These are phyloP conservation scores for Ophiostoma sp. DNA, from an alignment of 2,329 filamentous ascomycete species.

Conservation along the genomic window DNA sequence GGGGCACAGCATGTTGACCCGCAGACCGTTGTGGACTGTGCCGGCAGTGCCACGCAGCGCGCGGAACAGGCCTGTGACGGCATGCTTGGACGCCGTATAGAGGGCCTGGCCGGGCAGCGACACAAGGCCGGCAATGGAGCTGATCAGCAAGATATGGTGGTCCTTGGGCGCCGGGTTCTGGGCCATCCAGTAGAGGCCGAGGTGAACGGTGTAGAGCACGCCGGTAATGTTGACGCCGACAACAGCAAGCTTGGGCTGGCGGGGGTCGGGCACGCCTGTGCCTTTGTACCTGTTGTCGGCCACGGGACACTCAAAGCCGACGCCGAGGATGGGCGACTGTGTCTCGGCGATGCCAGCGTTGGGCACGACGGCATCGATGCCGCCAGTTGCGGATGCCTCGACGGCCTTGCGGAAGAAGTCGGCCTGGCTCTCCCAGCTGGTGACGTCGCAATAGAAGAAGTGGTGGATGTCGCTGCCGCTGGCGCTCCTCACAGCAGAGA, in stretches of 20 bases:
- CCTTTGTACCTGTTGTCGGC: slow-evolving; percentile 28
- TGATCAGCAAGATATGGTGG: slow-evolving; percentile 56
- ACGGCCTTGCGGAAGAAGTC: slow-evolving; percentile 56
- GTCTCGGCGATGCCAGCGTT: slow-evolving; percentile 56
- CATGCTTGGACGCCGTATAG: slow-evolving; percentile 60
- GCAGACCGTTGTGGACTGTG: slow-evolving; percentile 41
- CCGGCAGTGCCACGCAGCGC: slow-evolving; percentile 47
- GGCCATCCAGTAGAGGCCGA: slow-evolving; percentile 55
- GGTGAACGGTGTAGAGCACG: slow-evolving; percentile 58
- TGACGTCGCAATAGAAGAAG: slow-evolving; percentile 58
- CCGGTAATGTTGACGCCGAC: slow-evolving; percentile 59
- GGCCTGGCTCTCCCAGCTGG: slow-evolving; percentile 58
- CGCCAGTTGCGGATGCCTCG: slow-evolving; percentile 47
- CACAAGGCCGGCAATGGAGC: slow-evolving; percentile 52
- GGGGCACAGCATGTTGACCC: slow-evolving; percentile 60
- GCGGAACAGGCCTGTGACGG: slow-evolving; percentile 58
- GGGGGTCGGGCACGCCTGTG: slow-evolving; percentile 28
- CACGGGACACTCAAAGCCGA: slow-evolving; percentile 42
- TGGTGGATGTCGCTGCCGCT: slow-evolving; percentile 43
- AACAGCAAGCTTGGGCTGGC: slow-evolving; percentile 45
- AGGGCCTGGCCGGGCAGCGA: slow-evolving; percentile 41
- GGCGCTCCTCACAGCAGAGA: slow-evolving; percentile 44
- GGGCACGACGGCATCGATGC: slow-evolving; percentile 58
- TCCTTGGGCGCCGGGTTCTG: slow-evolving; percentile 43
- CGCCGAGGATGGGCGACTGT: slow-evolving; percentile 28